Conservation (phyloP, 257 asterid species). For the Forsythia suspensa region DNA sequence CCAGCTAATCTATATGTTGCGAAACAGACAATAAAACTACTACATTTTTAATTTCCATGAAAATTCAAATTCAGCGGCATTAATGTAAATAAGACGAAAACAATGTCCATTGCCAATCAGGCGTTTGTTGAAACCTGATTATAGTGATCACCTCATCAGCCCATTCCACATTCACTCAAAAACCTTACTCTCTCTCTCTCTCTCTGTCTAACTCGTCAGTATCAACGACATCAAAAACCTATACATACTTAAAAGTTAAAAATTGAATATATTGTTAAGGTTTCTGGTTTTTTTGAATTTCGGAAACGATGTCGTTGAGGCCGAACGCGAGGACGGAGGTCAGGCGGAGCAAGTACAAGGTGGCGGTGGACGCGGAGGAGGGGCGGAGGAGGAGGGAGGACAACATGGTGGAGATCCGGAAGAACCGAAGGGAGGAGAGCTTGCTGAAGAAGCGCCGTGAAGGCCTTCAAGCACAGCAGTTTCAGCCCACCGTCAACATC, state of each 20-base stretch:
- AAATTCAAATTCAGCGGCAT: conserved; percentile 34
- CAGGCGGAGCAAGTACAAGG: conserved; percentile 96
- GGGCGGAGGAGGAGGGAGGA: conserved; percentile 94
- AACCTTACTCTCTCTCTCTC: conserved; percentile 7
- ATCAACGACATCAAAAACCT: conserved; percentile 12
- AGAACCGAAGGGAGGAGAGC: conserved; percentile 81
- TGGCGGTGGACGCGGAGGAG: conserved; percentile 96
- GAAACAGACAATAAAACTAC: too few relatives aligned
- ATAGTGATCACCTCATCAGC: not conserved
- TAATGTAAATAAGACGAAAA: conserved; percentile 26
- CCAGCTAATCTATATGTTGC: too few relatives aligned
- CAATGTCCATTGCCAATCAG: not conserved
- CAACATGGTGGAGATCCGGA: conserved; percentile 96
- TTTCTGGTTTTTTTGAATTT: not conserved
- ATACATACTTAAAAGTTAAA: not conserved
- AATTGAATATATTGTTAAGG: not conserved
- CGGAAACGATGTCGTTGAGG: conserved; percentile 76
- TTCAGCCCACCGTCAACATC: conserved; percentile 45
- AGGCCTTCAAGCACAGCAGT: conserved; percentile 76
- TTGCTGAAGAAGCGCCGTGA: conserved; percentile 93
- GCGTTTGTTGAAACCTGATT: not conserved
- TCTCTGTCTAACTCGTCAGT: conserved; percentile 28
- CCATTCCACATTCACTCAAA: not conserved
- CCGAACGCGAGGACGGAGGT: conserved; percentile 82
- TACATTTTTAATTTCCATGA: too few relatives aligned